Evolutionary conservation across 352 stramenopile species (phyloP).

Genomic region (Pythium insidiosum): DNA sequence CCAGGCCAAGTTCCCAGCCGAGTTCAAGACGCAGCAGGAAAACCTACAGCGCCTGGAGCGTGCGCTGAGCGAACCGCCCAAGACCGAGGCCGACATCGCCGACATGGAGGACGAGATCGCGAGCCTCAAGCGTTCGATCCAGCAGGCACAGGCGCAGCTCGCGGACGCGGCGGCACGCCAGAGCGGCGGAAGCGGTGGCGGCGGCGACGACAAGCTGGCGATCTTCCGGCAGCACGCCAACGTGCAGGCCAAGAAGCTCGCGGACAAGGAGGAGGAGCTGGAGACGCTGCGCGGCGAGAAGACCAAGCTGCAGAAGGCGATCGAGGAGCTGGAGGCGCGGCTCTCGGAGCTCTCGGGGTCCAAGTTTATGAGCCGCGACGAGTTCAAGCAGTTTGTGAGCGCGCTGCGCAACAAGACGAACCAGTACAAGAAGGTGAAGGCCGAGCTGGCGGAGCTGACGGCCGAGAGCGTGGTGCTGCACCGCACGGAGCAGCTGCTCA

Average conservation of each 20-base stretch:
- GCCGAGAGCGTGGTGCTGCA: constrained; percentile 88
- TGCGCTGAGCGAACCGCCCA: constrained; percentile 61
- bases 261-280: constrained; percentile 86
- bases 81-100: constrained; percentile 81
- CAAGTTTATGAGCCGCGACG: constrained; percentile 82
- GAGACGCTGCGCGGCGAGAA: constrained; percentile 61
- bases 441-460: constrained; percentile 76
- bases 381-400: constrained; percentile 87
- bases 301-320: constrained; percentile 42
- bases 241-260: constrained; percentile 83
- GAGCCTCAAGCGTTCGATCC: constrained; percentile 47
- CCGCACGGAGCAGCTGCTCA: constrained; percentile 88
- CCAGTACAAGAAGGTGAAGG: constrained; percentile 88
- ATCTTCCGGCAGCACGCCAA: constrained; percentile 88
- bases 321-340: constrained; percentile 68
- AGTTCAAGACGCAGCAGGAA: constrained; percentile 71
- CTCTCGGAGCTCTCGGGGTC: constrained; percentile 45
- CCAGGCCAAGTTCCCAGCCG: constrained; percentile 55
- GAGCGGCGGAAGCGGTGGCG: too few species aligned
- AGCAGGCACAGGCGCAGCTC: constrained; percentile 62
- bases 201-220: constrained; percentile 85
- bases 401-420: constrained; percentile 89
- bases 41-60: constrained; percentile 70
- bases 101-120: constrained; percentile 82
- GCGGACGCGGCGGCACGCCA: constrained; percentile 51